Evolutionary conservation across 1,284 basidiomycete species (phyloP).

Genomic region (Inonotus hispidus): DNA sequence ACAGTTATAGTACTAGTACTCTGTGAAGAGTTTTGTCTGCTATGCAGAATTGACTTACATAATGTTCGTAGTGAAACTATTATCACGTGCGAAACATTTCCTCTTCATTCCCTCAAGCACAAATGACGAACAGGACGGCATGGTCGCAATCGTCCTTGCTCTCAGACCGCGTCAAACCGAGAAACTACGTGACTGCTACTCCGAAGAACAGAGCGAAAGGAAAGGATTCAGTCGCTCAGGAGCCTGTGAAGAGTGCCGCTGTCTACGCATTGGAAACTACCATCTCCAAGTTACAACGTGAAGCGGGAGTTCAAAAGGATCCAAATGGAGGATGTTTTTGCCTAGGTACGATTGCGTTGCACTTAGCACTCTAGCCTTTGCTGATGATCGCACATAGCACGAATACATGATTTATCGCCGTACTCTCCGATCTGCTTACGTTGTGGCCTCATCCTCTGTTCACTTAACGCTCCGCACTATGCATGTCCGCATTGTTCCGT

Average conservation of each 20-base stretch:
- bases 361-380: not conserved
- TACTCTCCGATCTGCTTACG: slow-evolving; percentile 49
- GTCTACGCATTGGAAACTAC: slow-evolving; percentile 39
- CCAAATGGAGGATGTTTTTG: slow-evolving; percentile 64
- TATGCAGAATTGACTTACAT: too few species aligned
- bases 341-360: slow-evolving; percentile 38
- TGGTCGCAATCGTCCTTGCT: slow-evolving; percentile 37
- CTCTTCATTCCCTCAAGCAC: not conserved
- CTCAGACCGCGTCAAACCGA: slow-evolving; percentile 42
- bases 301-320: slow-evolving; percentile 37
- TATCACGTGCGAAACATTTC: not conserved
- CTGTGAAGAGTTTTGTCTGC: too few species aligned
- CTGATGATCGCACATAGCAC: slow-evolving; percentile 36
- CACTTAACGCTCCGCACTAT: slow-evolving; percentile 47
- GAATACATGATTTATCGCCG: slow-evolving; percentile 48
- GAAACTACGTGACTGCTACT: slow-evolving; percentile 21
- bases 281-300: slow-evolving; percentile 30
- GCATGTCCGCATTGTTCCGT: slow-evolving; percentile 53
- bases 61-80: not conserved
- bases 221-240: slow-evolving; percentile 17
- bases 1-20: too few species aligned
- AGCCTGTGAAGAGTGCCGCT: slow-evolving; percentile 38
- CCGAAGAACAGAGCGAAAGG: slow-evolving; percentile 28
- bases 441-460: slow-evolving; percentile 62
- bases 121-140: slow-evolving; percentile 31